Base-by-base conservation (phyloP, 176 grass and related monocot species). In the Stipa capillata region DNA sequence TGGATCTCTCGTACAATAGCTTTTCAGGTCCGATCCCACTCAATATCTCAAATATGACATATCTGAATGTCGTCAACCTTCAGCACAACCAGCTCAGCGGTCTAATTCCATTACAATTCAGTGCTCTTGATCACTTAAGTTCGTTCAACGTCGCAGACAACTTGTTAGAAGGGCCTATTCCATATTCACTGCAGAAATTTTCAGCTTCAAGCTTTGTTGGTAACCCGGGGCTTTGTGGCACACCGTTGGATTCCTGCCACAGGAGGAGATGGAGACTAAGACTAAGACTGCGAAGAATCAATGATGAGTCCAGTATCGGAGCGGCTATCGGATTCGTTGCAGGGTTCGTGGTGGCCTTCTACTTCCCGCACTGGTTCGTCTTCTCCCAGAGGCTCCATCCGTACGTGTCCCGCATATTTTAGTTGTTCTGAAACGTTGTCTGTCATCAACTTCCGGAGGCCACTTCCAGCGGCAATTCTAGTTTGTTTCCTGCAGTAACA, bases 1-100 rank as follows among this genome's bases (percentile, higher is more conserved):
- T 90, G 4, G 78, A 80, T 56, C 78, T 90, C 66, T 90, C 88
- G 20, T 79, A 14, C 73, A 90, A 84, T 69, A 33, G 23, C 0
- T 81, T 87, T 72, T 65, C 61, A 4, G 76, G 80, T 47, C 28
- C 18, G 71, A 84, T 91, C 59, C 85, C 76, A 13, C 8, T 0
- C 4, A 72, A 42, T 11, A 28, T 81, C 2, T 67, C 73, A 20
- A 35, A 43, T 2, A 59, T 66, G 45, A 74, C 0, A 7, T 74
- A 86, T 54, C 83, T 86, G 58, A 74, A 86, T 61, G 5, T 5
- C 55, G 79, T 90, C 72, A 73, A 53, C 13, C 63, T 90, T 23
- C 43, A 90, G 50, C 42, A 86, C 18, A 86, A 90, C 29, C 59
- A 69, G 10, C 9, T 86, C 15, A 71, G 62, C 10, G 79, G 84